These are phyloP conservation scores for Verticillium isaacii DNA, from an alignment of 2,329 filamentous ascomycete genomes.

Conservation along the genomic window DNA sequence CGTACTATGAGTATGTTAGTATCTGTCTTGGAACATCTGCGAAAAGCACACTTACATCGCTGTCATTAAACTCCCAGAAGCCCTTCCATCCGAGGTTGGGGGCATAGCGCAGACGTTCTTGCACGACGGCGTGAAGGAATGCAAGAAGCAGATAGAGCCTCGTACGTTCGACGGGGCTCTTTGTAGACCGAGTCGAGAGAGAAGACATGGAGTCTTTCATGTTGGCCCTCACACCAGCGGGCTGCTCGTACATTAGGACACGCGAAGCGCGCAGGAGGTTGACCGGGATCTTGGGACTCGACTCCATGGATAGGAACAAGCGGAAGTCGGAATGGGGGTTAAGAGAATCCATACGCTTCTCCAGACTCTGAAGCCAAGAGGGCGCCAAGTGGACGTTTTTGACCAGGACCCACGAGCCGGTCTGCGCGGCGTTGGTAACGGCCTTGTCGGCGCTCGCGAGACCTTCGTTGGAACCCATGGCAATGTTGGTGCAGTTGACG, in stretches of 20 bases:
- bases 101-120: constrained; percentile 90
- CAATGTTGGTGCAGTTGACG: constrained; percentile 89
- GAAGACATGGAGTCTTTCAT: constrained; percentile 97
- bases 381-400: constrained; percentile 98
- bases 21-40: background rate
- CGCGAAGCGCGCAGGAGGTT: constrained; percentile 90
- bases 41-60: constrained; percentile 67
- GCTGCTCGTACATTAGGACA: constrained; percentile 96
- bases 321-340: constrained; percentile 92
- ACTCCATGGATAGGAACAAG: constrained; percentile 97
- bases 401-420: constrained; percentile 92
- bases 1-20: constrained; percentile 58
- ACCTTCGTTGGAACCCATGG: constrained; percentile 97
- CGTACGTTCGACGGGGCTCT: constrained; percentile 84
- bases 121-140: constrained; percentile 92
- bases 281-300: constrained; percentile 92
- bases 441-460: constrained; percentile 91
- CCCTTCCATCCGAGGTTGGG: constrained; percentile 95
- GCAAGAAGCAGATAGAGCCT: constrained; percentile 86
- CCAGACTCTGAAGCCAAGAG: constrained; percentile 92
- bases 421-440: constrained; percentile 84
- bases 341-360: constrained; percentile 93
- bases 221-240: constrained; percentile 91
- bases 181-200: constrained; percentile 68
- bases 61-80: constrained; percentile 99